Evolutionary conservation across 345 rosid species (phyloP), one percentile per base, ranked within the genome.

Genomic region (Theobroma cacao): DNA sequence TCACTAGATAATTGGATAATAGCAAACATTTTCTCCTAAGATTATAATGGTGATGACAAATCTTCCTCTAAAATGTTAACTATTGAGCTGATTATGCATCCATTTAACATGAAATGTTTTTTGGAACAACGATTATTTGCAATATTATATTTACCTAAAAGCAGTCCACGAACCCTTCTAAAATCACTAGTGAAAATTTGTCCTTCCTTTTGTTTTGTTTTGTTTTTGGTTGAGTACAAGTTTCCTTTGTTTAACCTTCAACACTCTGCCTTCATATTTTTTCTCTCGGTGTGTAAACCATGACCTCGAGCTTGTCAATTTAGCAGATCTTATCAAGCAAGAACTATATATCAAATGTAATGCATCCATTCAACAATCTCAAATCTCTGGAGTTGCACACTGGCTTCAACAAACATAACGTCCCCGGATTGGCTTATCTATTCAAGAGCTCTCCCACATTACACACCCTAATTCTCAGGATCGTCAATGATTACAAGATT

Each of bases 381-480:
- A 84, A 78, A 79, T 80, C 47, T 31, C 66, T 94, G 86, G 91
- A 94, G 81, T 79, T 93, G 72, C 86, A 82, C 7, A 89, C 94
- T 4, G 79, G 79, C 72, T 87, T 92, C 77, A 84, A 86, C 81
- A 84, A 82, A 75, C 88, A 80, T 53, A 86, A 86, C 81, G 79
- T 85, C 31, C 87, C 80, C 8, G 90, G 90, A 41, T 64, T 93
- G 34, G 90, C 93, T 73, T 88, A 84, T 80, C 77, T 93, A 15
- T 90, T 94, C 83, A 87, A 82, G 78, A 87, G 85, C 85, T 85
- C 91, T 78, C 95, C 94, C 0, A 59, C 61, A 43, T 80, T 93
- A 79, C 85, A 90, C 65, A 87, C 84, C 31, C 90, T 94, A 72
- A 69, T 82, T 53, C 85, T 94, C 77, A 90, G 85, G 62, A 90